Conservation (phyloP, 768 basidiomycete species). For the Pleurotus djamor region DNA sequence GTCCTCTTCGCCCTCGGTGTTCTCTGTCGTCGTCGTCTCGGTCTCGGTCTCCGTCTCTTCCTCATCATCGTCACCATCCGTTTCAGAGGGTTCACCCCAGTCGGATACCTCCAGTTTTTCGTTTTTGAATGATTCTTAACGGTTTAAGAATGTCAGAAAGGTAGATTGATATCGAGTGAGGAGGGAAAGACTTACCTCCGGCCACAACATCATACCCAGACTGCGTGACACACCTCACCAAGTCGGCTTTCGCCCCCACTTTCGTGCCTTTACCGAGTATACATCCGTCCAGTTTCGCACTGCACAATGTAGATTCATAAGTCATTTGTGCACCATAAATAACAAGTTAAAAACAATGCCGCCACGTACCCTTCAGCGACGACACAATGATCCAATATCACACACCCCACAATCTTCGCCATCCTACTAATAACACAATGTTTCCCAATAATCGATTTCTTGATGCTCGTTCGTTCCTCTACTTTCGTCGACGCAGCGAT, state of each 20-base stretch:
- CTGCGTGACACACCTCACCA: constrained; percentile 69
- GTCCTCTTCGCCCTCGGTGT: not conserved
- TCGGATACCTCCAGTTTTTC: constrained; percentile 34
- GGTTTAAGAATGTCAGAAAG: not conserved
- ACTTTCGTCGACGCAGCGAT: constrained; percentile 83
- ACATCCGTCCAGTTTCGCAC: constrained; percentile 75
- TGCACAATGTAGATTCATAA: no score
- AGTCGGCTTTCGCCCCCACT: constrained; percentile 67
- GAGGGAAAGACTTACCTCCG: constrained; percentile 42
- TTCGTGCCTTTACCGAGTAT: constrained; percentile 75
- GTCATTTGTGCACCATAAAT: no score
- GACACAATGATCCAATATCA: constrained; percentile 87
- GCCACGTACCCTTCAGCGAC: constrained; percentile 77
- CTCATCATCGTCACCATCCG: constrained; percentile 5
- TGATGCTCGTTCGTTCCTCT: constrained; percentile 77
- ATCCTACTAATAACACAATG: constrained; percentile 85
- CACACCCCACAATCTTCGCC: constrained; percentile 79
- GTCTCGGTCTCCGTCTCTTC: not conserved
- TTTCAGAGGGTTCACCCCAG: constrained; percentile 29
- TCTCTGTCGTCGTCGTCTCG: not conserved
- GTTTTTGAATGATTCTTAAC: constrained; percentile 48
- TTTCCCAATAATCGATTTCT: constrained; percentile 74
- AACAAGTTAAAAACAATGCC: no score
- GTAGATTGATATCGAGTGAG: not conserved
- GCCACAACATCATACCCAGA: constrained; percentile 72